Evolutionary conservation across 257 asterid species (phyloP).

Genomic region (Agastache rugosa): DNA sequence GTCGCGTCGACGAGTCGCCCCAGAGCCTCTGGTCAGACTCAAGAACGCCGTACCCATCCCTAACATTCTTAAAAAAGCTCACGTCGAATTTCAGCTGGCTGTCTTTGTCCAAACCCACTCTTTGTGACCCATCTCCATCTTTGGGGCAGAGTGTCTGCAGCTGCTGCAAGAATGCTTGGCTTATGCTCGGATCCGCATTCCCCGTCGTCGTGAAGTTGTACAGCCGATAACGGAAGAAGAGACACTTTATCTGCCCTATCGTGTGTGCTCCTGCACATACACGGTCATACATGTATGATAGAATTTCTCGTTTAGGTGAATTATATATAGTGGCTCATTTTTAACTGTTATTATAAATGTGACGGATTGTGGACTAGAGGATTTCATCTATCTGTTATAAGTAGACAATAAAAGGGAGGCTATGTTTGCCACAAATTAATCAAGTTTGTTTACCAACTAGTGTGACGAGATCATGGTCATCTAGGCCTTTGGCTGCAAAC

Average conservation of each 20-base stretch:
- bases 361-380: background rate
- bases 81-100: slow-evolving; percentile 59
- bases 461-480: slow-evolving; percentile 80
- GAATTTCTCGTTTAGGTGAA: too few relatives aligned
- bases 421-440: background rate
- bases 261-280: slow-evolving; percentile 67
- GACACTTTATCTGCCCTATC: slow-evolving; percentile 64
- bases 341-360: too few relatives aligned
- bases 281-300: background rate
- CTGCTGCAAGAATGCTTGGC: slow-evolving; percentile 52
- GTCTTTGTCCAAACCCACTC: slow-evolving; percentile 61
- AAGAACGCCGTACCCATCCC: slow-evolving; percentile 68
- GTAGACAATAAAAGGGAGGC: too few relatives aligned
- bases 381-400: background rate
- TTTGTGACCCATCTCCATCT: slow-evolving; percentile 50
- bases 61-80: slow-evolving; percentile 69
- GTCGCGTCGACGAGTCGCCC: slow-evolving; percentile 55
- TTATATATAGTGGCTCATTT: too few relatives aligned
- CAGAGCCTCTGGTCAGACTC: slow-evolving; percentile 81
- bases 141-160: slow-evolving; percentile 56
- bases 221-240: slow-evolving; percentile 59
- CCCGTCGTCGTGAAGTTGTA: slow-evolving; percentile 76
- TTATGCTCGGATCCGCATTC: slow-evolving; percentile 71
- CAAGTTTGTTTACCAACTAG: slow-evolving; percentile 55
- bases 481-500: slow-evolving; percentile 76